Evolutionary conservation across 176 grass and related monocot species (phyloP).

Genomic region (Hordeum marinum): DNA sequence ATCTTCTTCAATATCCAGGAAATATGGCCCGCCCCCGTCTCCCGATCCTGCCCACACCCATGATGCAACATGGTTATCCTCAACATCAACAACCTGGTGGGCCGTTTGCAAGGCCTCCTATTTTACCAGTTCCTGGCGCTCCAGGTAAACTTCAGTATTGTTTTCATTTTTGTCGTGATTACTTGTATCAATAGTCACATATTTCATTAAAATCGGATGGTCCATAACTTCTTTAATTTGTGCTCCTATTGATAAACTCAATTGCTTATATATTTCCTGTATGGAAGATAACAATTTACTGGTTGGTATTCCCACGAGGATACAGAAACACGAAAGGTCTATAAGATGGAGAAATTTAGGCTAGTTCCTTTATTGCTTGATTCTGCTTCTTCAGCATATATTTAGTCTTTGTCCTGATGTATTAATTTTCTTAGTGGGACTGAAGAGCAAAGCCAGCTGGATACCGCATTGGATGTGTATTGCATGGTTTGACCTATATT

Average conservation of each 20-base stretch:
- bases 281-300: neutral
- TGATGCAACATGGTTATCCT: slow-evolving; percentile 41
- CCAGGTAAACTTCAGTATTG: slow-evolving; percentile 34
- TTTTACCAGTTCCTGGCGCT: slow-evolving; percentile 53
- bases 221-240: neutral
- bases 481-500: slow-evolving; percentile 6
- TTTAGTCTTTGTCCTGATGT: neutral
- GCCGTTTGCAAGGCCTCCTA: slow-evolving; percentile 49
- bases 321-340: neutral
- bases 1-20: slow-evolving; percentile 55
- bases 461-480: neutral
- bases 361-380: neutral
- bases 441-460: neutral
- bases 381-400: neutral
- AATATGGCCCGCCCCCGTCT: slow-evolving; percentile 45
- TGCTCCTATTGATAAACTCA: neutral
- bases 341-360: neutral
- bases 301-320: neutral
- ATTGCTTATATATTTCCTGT: slow-evolving; percentile 2
- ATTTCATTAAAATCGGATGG: neutral
- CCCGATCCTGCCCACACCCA: slow-evolving; percentile 55
- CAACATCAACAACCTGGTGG: slow-evolving; percentile 29
- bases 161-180: slow-evolving; percentile 11
- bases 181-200: neutral
- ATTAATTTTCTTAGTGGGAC: neutral